phyloP scores from a whole-genome alignment of 176 grass and related monocot species.

The Phoenix roebelenii region DNA sequence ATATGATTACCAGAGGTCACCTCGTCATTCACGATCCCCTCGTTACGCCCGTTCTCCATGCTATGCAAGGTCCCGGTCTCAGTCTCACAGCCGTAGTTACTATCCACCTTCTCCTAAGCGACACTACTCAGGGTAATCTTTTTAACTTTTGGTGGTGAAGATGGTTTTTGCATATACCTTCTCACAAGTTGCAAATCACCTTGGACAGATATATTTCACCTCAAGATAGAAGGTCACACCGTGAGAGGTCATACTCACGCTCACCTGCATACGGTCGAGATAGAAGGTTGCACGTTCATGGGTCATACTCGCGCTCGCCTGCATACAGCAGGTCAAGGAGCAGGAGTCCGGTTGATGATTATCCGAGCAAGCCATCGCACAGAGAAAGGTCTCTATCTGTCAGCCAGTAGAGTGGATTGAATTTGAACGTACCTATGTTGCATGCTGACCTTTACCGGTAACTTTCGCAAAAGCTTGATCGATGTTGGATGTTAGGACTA shows the following conservation, averaged over 20 bases:
- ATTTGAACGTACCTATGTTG: neutral
- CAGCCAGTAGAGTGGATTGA: slow-evolving; percentile 4
- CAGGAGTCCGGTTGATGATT: slow-evolving; percentile 3
- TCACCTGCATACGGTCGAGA: slow-evolving; percentile 8
- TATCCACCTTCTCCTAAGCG: slow-evolving; percentile 10
- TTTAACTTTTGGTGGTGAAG: no score
- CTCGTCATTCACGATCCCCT: slow-evolving; percentile 1
- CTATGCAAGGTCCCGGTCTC: neutral
- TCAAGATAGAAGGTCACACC: neutral
- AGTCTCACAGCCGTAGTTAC: neutral
- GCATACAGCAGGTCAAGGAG: slow-evolving; percentile 15
- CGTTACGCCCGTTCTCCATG: slow-evolving; percentile 6
- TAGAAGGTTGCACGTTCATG: neutral
- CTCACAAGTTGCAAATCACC: no score
- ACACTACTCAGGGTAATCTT: slow-evolving; percentile 1
- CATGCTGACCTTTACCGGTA: no score
- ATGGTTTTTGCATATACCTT: no score
- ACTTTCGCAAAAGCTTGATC: no score
- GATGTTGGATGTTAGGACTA: no score
- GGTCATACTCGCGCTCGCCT: slow-evolving; percentile 3
- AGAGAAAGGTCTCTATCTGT: slow-evolving; percentile 18
- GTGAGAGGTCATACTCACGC: slow-evolving; percentile 1
- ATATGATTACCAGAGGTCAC: slow-evolving; percentile 1
- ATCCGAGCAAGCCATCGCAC: neutral
- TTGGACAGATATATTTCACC: slow-evolving; percentile 16